Evolutionary conservation across 2,329 filamentous ascomycete species (phyloP), one percentile per base, ranked within the genome.

Genomic region (Hymenoscyphus occultus): DNA sequence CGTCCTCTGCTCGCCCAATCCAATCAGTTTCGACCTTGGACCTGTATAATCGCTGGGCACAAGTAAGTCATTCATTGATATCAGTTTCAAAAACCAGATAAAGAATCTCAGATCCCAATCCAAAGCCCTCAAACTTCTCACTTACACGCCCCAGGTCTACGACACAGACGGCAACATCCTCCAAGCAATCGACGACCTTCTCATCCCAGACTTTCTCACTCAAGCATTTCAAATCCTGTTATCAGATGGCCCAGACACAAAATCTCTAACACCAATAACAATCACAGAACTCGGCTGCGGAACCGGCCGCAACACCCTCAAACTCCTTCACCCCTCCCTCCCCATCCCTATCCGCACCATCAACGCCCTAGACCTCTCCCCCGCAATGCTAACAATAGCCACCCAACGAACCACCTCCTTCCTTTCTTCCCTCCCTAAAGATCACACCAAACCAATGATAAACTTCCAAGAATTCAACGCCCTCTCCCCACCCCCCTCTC

Each of bases 81-180:
- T 65, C 57, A 42, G 42, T 35, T 51, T 61, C 61, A 56, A 58
- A 28, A 28, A 28, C 28, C 28, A 28, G 28, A 28, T 28, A 28
- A 28, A 28, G 28, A 28, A 28, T 28, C 28, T 28, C 28, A 28
- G 3, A 28, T 39, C 1, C 13, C 7, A 42, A 63, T n/a, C 4
- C 60, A 48, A 22, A 9, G 5, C 7, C 35, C 35, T n/a, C 28
- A 40, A 48, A 22, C 40, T 35, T 39, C 16, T 19, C 39, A 28
- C 7, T 69, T 12, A 51, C 45, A 12, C 19, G 22, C 45, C 5
- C 28, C 59, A 72, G 65, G 78, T 86, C 56, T 90, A 90, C 76
- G 87, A 90, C 75, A 84, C 80, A 39, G 86, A 90, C 68, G 84
- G 84, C 39, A 90, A 90, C 73, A 86, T 89, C 73, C 79, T 90